A percentile compares a stretch with the other conserved stretches of the same genome.
Evolutionary conservation across 2,329 filamentous ascomycete genomes (phyloP).

Genomic region (Calonectria montana): DNA sequence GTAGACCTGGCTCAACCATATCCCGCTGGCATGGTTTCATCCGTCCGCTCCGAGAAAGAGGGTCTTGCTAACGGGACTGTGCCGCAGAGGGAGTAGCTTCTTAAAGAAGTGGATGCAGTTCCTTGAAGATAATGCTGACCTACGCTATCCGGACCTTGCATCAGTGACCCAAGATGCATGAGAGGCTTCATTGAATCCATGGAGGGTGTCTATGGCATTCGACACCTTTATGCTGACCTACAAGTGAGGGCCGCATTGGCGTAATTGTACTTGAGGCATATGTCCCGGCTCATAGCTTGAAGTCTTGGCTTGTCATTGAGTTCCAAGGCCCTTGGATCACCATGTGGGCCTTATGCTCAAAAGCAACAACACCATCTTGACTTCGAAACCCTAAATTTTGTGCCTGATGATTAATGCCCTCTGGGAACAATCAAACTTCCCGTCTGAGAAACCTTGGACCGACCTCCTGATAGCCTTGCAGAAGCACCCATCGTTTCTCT

Average conservation of each 20-base stretch:
- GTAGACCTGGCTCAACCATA: conserved; percentile 27
- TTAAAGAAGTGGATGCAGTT: conserved; percentile 92
- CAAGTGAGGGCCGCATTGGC: conserved; percentile 9
- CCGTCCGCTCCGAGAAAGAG: conserved; percentile 37
- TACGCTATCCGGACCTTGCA: conserved; percentile 83
- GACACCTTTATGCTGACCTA: not conserved
- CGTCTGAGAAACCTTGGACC: conserved; percentile 5
- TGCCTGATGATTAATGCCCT: not conserved
- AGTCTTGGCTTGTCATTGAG: conserved; percentile 3
- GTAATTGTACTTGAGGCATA: not conserved
- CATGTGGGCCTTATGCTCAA: conserved; percentile 1
- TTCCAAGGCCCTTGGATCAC: not conserved
- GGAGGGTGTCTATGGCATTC: not conserved
- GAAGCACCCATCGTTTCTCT: conserved; percentile 10
- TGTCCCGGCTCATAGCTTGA: not conserved
- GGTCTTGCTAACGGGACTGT: conserved; percentile 30
- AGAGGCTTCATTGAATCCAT: not conserved
- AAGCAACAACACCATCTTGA: not conserved
- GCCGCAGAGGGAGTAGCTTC: conserved; percentile 80
- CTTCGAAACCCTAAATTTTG: not conserved
- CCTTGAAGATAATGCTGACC: conserved; percentile 88
- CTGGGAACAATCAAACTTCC: not conserved
- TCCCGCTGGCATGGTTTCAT: conserved; percentile 34
- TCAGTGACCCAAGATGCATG: conserved; percentile 44
- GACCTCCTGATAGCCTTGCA: not conserved